These are phyloP conservation scores for Sungouiella blattae DNA, from an alignment of 805 yeast species.

Conservation along the genomic window DNA sequence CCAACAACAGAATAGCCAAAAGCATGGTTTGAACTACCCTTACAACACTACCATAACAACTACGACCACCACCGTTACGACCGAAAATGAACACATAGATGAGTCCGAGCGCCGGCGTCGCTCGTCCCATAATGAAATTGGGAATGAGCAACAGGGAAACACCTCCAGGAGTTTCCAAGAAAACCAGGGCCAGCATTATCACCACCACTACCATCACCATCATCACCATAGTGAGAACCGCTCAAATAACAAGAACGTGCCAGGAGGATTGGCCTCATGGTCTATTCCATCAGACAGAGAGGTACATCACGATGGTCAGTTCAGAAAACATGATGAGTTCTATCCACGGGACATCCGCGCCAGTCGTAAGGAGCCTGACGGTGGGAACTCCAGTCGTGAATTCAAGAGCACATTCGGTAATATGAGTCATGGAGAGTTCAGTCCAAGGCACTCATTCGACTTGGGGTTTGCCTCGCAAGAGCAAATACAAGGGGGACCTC, in stretches of 20 bases:
- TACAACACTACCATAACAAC: constrained; percentile 12
- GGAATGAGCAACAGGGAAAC: not conserved
- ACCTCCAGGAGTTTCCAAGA: not conserved
- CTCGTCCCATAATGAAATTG: too few relatives aligned
- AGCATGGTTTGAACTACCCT: constrained; percentile 1
- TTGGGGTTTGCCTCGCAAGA: too few relatives aligned
- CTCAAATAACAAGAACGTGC: not conserved
- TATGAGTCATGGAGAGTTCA: not conserved
- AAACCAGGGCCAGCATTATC: constrained; percentile 3
- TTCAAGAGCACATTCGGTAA: too few relatives aligned
- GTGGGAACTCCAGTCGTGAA: not conserved
- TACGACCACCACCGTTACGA: constrained; percentile 14
- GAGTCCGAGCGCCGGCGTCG: constrained; percentile 1
- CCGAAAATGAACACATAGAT: constrained; percentile 4
- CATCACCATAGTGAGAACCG: constrained; percentile 2
- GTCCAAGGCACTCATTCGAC: not conserved
- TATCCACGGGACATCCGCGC: constrained; percentile 3
- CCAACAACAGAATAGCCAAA: not conserved
- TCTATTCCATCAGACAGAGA: not conserved
- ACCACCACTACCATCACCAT: constrained; percentile 6
- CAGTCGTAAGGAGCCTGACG: not conserved
- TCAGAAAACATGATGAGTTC: constrained; percentile 3
- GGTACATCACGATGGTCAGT: not conserved
- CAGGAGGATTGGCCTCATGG: not conserved
- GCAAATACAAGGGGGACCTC: too few relatives aligned